Evolutionary conservation across 2,329 filamentous ascomycete species (phyloP).

Genomic region (Penicillium brevicompactum): DNA sequence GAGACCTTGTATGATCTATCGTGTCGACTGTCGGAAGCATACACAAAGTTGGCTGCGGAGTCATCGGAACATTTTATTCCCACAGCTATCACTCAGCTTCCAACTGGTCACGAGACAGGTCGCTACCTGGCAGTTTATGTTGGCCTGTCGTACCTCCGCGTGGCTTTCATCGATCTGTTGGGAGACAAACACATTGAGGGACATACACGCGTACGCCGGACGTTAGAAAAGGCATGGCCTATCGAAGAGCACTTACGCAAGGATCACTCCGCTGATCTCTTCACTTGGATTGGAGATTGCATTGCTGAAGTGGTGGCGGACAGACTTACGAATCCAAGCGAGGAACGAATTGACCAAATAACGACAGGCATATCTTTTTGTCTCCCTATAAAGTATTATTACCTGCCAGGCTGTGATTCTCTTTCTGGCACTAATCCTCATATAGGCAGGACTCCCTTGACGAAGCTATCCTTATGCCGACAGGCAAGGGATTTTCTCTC

Average conservation of each 20-base stretch:
- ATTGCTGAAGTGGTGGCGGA: constrained; percentile 71
- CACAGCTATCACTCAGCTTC: constrained; percentile 43
- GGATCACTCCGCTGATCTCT: constrained; percentile 69
- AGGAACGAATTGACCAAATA: constrained; percentile 34
- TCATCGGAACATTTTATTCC: constrained; percentile 47
- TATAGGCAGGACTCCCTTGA: constrained; percentile 49
- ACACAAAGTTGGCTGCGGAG: constrained; percentile 37
- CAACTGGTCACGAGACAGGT: constrained; percentile 54
- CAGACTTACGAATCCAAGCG: constrained; percentile 33
- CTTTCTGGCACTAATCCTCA: constrained; percentile 6
- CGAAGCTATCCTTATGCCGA: constrained; percentile 55
- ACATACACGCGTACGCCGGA: constrained; percentile 56
- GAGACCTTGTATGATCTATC: constrained; percentile 38
- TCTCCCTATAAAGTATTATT: constrained; percentile 44
- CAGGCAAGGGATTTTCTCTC: constrained; percentile 55
- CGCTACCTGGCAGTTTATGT: constrained; percentile 57
- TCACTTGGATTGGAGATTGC: constrained; percentile 73
- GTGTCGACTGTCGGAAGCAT: constrained; percentile 39
- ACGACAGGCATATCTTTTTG: constrained; percentile 47
- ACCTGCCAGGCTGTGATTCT: background rate
- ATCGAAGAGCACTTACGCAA: constrained; percentile 73
- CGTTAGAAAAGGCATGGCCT: constrained; percentile 71
- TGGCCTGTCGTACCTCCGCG: constrained; percentile 54
- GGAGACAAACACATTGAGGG: constrained; percentile 38
- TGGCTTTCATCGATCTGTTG: constrained; percentile 55